Base-by-base conservation (phyloP, 2,329 filamentous ascomycete species). In the Pseudopithomyces chartarum region DNA sequence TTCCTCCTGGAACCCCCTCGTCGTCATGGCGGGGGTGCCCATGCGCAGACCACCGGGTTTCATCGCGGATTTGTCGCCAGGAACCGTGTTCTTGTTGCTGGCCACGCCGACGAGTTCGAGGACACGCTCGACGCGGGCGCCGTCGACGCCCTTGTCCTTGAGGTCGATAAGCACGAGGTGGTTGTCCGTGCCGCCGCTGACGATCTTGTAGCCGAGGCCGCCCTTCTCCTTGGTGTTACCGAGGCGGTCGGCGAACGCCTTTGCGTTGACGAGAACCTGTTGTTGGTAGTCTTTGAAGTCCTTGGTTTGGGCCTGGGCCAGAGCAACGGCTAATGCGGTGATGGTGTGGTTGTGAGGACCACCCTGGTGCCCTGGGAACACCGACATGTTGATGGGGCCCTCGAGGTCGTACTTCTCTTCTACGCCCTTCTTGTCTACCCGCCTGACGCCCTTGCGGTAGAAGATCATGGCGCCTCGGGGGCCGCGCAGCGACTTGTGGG, bases 261-360 rank as follows among this genome's bases (percentile, higher is more conserved):
- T 94, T 70, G 95, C 94, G 78, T 99, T 99, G 77, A 89, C 85
- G 55, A 98, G 83, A 29, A 99, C 95, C 77, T 93, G 89, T 78
- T 93, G 81, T 81, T 99, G 95, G 84, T 99, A 99, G 60, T 88
- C 84, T 81, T 90, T 90, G 86, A 98, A 99, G 67, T 98, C 94
- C 54, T 90, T 87, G 50, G 87, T 89, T 67, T 92, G 88, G 22
- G 95, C 94, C 82, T 99, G 95, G 82, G 97, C 93, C 64, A 99
- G 85, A 43, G 95, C 95, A 57, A 99, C 95, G 34, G 95, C 89
- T 61, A 99, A 85, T 49, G 95, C 95, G 60, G 94, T 98, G 81
- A 99, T 99, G 76, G 95, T 99, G 87, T 99, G 95, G 84, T 99
- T 99, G 85, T 99, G 95, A 52, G 95, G 95, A 32, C 95, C 95